Conservation (phyloP, 371 early-diverging fungal species). For the Blastocladiella emersonii region DNA sequence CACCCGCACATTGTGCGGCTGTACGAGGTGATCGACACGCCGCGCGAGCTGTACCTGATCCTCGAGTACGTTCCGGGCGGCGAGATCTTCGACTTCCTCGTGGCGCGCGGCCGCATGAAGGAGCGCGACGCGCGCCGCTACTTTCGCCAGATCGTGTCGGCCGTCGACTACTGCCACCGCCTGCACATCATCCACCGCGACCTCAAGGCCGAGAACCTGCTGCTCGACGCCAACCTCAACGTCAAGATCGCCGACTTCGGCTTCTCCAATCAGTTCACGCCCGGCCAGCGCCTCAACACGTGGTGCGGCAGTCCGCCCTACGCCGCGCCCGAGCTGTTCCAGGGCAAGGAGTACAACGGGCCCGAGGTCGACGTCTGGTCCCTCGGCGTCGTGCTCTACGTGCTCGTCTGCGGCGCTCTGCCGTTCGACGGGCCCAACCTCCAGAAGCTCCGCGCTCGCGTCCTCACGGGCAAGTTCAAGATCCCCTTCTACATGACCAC, state of each 20-base stretch:
- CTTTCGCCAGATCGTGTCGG: constrained; percentile 53
- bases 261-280: constrained; percentile 48
- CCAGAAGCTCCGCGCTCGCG: constrained; percentile 27
- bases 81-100: constrained; percentile 49
- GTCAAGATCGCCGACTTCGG: constrained; percentile 65
- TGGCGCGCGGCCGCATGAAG: constrained; percentile 44
- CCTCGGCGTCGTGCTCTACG: constrained; percentile 56
- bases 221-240: constrained; percentile 36
- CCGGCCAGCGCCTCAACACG: constrained; percentile 43
- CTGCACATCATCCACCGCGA: constrained; percentile 54
- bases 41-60: constrained; percentile 33
- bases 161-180: constrained; percentile 52
- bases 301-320: constrained; percentile 55
- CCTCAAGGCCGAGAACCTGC: constrained; percentile 51
- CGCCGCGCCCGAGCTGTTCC: constrained; percentile 63
- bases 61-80: constrained; percentile 49
- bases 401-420: constrained; percentile 47
- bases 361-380: constrained; percentile 61
- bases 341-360: constrained; percentile 47
- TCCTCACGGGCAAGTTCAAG: constrained; percentile 42
- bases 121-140: constrained; percentile 50
- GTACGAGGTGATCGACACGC: constrained; percentile 51
- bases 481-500: constrained; percentile 44
- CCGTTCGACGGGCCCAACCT: constrained; percentile 34
- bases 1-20: constrained; percentile 48